A percentile compares a stretch with the other conserved stretches of the same genome.
Evolutionary conservation across 1,139 yeast genomes (phyloP).

Genomic region (Suhomyces wounanorum): DNA sequence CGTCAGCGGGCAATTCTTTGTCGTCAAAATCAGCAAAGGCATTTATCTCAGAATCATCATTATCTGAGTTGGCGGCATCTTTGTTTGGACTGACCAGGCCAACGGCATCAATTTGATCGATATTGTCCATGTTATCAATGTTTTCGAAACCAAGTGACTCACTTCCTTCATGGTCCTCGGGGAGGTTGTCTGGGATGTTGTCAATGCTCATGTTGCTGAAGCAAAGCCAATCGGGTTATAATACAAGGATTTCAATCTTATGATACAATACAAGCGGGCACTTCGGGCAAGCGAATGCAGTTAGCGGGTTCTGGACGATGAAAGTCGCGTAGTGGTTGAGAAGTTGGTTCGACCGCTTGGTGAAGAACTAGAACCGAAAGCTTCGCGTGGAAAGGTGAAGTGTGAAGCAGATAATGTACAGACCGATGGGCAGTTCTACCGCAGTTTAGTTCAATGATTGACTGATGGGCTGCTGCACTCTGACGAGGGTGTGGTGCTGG

Average conservation of each 20-base stretch:
- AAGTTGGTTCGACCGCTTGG: neutral
- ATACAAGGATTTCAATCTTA: slow-evolving; percentile 8
- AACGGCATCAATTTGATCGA: slow-evolving; percentile 2
- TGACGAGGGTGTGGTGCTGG: slow-evolving; percentile 8
- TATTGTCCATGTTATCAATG: slow-evolving; percentile 4
- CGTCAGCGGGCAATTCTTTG: neutral
- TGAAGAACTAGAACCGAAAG: neutral
- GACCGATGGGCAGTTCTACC: slow-evolving; percentile 3
- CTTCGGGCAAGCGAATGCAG: slow-evolving; percentile 3
- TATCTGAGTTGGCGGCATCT: neutral
- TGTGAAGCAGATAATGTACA: neutral
- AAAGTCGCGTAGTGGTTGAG: slow-evolving; percentile 8
- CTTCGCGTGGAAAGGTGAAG: slow-evolving; percentile 1
- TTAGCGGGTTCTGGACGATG: slow-evolving; percentile 1
- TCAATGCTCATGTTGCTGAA: slow-evolving; percentile 9
- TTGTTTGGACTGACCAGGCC: neutral
- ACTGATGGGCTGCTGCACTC: slow-evolving; percentile 9
- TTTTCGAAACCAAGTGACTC: slow-evolving; percentile 8
- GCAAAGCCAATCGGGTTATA: slow-evolving; percentile 5
- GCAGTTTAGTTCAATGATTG: slow-evolving; percentile 8
- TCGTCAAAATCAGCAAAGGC: slow-evolving; percentile 7
- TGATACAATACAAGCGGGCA: slow-evolving; percentile 7
- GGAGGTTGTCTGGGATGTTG: slow-evolving; percentile 2
- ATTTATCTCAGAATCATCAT: neutral
- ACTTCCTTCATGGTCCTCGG: slow-evolving; percentile 5